Conservation (phyloP, 2,329 filamentous ascomycete genomes). For the Penicillium palitans region DNA sequence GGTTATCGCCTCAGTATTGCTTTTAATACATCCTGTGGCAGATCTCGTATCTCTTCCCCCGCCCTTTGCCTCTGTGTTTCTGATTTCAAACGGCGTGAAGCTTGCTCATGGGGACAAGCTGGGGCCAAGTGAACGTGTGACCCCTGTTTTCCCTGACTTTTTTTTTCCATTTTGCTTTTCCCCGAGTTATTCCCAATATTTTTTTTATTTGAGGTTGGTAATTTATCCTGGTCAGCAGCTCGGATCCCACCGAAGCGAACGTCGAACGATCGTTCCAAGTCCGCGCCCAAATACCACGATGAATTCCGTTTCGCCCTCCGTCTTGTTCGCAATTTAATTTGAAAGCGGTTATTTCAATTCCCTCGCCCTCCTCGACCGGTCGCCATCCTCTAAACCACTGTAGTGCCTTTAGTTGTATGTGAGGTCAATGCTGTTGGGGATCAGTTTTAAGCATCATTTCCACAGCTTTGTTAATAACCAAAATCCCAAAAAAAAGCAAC, state of each 20-base stretch:
- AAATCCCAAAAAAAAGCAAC: background rate
- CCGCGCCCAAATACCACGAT: slow-evolving; percentile 24
- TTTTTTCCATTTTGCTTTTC: background rate
- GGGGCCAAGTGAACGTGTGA: slow-evolving; percentile 1
- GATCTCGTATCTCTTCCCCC: background rate
- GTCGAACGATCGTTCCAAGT: slow-evolving; percentile 27
- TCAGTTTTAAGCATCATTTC: background rate
- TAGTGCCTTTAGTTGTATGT: slow-evolving; percentile 15
- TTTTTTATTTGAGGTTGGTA: slow-evolving; percentile 19
- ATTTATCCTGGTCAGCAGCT: slow-evolving; percentile 32
- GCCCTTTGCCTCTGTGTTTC: background rate
- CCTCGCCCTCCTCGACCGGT: slow-evolving; percentile 23
- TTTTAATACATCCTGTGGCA: background rate
- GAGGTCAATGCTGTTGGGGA: background rate
- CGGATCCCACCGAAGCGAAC: slow-evolving; percentile 29
- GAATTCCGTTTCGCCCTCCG: slow-evolving; percentile 23
- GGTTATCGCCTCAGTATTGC: background rate
- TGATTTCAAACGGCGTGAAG: slow-evolving; percentile 5
- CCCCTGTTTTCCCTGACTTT: slow-evolving; percentile 3
- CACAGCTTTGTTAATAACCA: background rate
- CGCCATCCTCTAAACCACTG: slow-evolving; percentile 17
- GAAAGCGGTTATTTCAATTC: slow-evolving; percentile 19
- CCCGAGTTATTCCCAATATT: slow-evolving; percentile 5
- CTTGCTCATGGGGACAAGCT: background rate
- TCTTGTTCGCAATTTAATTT: slow-evolving; percentile 27